phyloP scores from a whole-genome alignment of 495 filamentous ascomycete species.

The Aspergillus ellipticus region DNA sequence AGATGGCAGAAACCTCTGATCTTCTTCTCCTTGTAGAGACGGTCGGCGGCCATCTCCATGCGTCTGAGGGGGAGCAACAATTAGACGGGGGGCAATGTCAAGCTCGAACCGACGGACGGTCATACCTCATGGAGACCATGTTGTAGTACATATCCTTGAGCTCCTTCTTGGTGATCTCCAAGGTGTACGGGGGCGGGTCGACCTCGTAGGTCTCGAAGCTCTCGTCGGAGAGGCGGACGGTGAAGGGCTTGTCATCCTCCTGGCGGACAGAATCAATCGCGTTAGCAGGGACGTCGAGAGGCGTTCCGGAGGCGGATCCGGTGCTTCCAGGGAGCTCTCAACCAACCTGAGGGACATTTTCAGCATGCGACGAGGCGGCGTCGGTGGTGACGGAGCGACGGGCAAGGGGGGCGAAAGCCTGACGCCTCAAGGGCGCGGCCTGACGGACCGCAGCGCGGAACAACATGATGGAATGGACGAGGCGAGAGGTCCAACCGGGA shows the following conservation, averaged over 20 bases:
- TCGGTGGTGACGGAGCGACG: slow-evolving; percentile 86
- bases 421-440: slow-evolving; percentile 50
- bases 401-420: slow-evolving; percentile 51
- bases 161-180: slow-evolving; percentile 93
- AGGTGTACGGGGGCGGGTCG: slow-evolving; percentile 86
- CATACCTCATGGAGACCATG: slow-evolving; percentile 90
- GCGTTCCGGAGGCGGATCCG: not conserved
- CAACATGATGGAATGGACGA: slow-evolving; percentile 36
- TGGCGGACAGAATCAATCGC: slow-evolving; percentile 31
- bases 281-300: slow-evolving; percentile 27
- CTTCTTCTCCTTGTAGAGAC: slow-evolving; percentile 99
- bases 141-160: slow-evolving; percentile 98
- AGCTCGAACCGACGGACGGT: slow-evolving; percentile 1
- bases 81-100: not conserved
- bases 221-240: slow-evolving; percentile 88
- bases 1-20: slow-evolving; percentile 99
- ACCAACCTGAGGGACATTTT: slow-evolving; percentile 71
- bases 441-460: slow-evolving; percentile 44
- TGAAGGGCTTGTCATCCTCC: slow-evolving; percentile 94
- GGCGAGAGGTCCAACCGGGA: slow-evolving; percentile 26
- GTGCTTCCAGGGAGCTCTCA: slow-evolving; percentile 48
- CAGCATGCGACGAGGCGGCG: slow-evolving; percentile 84
- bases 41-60: slow-evolving; percentile 98
- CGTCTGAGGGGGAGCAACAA: slow-evolving; percentile 56
- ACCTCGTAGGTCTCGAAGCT: slow-evolving; percentile 99